These are phyloP conservation scores for Paraleonurus japonicus DNA, from an alignment of 257 asterid genomes.

Conservation along the genomic window DNA sequence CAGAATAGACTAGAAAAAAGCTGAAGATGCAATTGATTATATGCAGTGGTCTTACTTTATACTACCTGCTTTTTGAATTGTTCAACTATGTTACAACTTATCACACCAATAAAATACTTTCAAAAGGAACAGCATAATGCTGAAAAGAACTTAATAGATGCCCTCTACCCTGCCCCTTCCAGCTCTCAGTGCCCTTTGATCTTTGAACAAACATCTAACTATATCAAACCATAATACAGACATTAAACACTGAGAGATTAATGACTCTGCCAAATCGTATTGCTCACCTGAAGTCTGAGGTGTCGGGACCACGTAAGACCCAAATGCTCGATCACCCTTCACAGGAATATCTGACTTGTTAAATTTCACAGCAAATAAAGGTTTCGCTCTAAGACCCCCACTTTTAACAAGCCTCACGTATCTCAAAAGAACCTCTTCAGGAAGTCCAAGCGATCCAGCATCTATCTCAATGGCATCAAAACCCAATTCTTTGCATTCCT, in stretches of 20 bases:
- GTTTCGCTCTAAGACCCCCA: conserved; percentile 81
- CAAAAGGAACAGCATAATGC: background rate
- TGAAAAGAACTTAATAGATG: background rate
- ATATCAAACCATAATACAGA: background rate
- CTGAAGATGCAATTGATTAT: background rate
- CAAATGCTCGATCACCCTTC: conserved; percentile 63
- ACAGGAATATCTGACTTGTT: conserved; percentile 75
- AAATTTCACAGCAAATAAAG: conserved; percentile 75
- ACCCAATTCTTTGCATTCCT: conserved; percentile 92
- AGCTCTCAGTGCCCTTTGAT: background rate
- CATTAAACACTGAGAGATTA: background rate
- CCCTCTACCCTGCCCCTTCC: background rate
- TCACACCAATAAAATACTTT: background rate
- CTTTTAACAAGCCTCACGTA: conserved; percentile 85
- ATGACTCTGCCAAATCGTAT: background rate
- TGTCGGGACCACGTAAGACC: conserved; percentile 64
- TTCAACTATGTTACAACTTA: background rate
- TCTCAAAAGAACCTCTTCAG: conserved; percentile 86
- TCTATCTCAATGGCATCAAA: conserved; percentile 87
- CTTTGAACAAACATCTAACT: background rate
- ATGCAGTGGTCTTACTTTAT: background rate
- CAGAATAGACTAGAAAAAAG: background rate
- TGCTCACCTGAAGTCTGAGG: conserved; percentile 70
- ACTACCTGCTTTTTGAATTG: background rate
- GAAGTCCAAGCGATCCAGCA: conserved; percentile 67